Evolutionary conservation across 2,329 filamentous ascomycete genomes (phyloP), one percentile per base, ranked within the genome.

Genomic region (Chrysoporthe austroafricana): DNA sequence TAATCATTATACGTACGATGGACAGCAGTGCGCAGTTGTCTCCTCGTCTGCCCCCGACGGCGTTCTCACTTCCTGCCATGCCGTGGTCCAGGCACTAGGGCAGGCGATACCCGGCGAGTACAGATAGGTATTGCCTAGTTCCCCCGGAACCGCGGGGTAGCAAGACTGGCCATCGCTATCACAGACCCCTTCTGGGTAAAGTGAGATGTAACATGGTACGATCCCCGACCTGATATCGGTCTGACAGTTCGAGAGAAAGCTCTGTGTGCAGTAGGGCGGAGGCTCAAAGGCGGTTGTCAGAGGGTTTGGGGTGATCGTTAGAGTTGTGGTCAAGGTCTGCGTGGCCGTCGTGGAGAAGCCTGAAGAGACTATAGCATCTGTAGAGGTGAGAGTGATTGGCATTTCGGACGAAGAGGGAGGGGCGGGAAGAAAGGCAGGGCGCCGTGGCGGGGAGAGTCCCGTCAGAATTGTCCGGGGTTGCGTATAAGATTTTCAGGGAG

Each of bases 1-100:
- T 36, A 16, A 26, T 16, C 14, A 48, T 21, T 21, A 26, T 50
- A 68, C 66, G 63, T 60, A 68, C 66, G 59, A 66, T n/a, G 63
- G 66, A 50, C 66, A 68, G 59, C 66, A 68, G 26, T 66, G 66
- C n/a, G 63, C 66, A 18, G 66, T 66, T 39, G 63, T 68, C 52
- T 68, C 66, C 42, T 68, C 66, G 1, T 66, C 66, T 18, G 61
- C 32, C 8, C 60, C 58, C 4, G 43, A 18, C 14, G 63, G 66
- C 7, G 63, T 68, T 26, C 63, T 50, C 21, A 66, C 63, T 26
- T 63, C 66, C 59, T 68, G 42, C 63, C 48, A 68, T 36, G 63
- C 66, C 6, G 66, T 68, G 7, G 66, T 62, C 66, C 66, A 68
- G 1, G 63, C 66, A 18, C 58, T 66, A 2, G 66, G 66, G 39